Conservation (phyloP, 768 basidiomycete species). For the Tephrocybe sp. region DNA sequence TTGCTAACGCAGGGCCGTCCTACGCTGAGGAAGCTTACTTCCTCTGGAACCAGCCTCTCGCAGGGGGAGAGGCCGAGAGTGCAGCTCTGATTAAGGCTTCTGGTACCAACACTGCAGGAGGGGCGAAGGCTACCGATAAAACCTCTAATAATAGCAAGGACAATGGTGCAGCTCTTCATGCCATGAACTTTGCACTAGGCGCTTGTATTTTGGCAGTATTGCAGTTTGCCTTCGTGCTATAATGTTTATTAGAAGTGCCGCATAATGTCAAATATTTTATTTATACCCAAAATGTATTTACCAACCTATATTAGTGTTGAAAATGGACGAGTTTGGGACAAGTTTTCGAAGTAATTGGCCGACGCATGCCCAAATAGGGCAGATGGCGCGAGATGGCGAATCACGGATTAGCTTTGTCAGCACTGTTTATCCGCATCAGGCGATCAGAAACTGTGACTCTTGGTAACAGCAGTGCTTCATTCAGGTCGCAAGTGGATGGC, state of each 20-base stretch:
- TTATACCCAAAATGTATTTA: too few species aligned
- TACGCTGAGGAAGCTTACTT: conserved; percentile 48
- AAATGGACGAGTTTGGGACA: too few species aligned
- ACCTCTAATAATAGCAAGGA: background rate
- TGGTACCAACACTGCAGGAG: background rate
- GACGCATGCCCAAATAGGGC: conserved; percentile 2
- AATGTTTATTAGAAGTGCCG: too few species aligned
- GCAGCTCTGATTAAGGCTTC: conserved; percentile 1
- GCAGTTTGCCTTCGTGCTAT: conserved; percentile 3
- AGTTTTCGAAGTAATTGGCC: background rate
- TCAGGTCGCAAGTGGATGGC: background rate
- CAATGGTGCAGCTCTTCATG: background rate
- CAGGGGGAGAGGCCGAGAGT: conserved; percentile 24
- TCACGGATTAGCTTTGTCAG: conserved; percentile 2
- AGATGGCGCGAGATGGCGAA: conserved; percentile 1
- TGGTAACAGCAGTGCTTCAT: background rate
- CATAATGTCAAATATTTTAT: too few species aligned
- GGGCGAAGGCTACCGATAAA: background rate
- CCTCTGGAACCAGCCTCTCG: conserved; percentile 55
- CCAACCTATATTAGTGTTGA: too few species aligned
- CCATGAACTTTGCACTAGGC: background rate
- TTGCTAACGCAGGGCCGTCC: conserved; percentile 33
- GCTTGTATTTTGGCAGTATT: background rate
- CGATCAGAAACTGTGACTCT: conserved; percentile 1
- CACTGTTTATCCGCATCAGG: background rate